Conservation (phyloP, 202 grass and related monocot genomes). For the Zoysia matrella region DNA sequence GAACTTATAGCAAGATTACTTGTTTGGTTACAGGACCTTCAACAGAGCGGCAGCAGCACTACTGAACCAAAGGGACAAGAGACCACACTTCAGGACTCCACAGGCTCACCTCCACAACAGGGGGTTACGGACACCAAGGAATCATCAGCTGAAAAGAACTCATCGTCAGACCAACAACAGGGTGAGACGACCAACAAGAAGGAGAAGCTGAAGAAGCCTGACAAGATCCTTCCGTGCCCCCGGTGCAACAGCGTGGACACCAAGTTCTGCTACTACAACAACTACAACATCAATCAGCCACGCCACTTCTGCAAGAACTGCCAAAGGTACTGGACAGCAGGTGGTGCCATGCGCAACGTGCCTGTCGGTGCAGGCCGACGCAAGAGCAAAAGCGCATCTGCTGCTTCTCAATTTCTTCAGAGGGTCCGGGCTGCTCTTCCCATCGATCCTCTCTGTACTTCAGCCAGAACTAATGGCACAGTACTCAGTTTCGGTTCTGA, state of each 20-base stretch:
- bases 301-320: neutral
- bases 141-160: constrained; percentile 41
- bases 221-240: neutral
- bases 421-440: constrained; percentile 57
- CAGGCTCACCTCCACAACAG: constrained; percentile 30
- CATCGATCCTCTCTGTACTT: constrained; percentile 48
- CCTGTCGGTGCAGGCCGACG: neutral
- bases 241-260: constrained; percentile 39
- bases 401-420: constrained; percentile 67
- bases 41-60: constrained; percentile 38
- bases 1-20: constrained; percentile 35
- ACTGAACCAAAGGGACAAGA: constrained; percentile 41
- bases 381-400: neutral
- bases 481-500: constrained; percentile 79
- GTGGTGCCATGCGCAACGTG: no score
- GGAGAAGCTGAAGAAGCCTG: constrained; percentile 45
- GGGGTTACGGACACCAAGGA: constrained; percentile 49
- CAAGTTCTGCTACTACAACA: constrained; percentile 96
- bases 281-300: constrained; percentile 56
- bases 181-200: constrained; percentile 51
- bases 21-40: constrained; percentile 45
- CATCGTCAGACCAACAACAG: constrained; percentile 42
- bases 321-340: no score
- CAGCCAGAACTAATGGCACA: constrained; percentile 62
- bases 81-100: constrained; percentile 47